Conservation (phyloP, 2,329 filamentous ascomycete genomes). For the Alternaria hordeiaustralica region DNA sequence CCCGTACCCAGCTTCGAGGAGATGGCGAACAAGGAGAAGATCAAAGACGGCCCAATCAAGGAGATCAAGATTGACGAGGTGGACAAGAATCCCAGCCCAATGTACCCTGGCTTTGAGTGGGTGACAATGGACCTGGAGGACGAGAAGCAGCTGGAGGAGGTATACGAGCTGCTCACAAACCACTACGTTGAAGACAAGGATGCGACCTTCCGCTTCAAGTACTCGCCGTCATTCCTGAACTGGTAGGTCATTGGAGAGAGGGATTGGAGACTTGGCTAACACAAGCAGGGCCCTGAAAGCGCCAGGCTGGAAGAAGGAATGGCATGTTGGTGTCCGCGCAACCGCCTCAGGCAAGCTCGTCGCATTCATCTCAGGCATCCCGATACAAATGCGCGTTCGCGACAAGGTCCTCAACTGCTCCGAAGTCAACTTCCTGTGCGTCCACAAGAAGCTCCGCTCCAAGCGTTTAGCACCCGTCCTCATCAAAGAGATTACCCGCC, state of each 20-base stretch:
- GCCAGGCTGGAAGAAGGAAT: conserved; percentile 90
- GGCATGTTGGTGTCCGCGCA: conserved; percentile 93
- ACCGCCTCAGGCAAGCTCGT: conserved; percentile 84
- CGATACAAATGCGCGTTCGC: conserved; percentile 81
- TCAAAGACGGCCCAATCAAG: conserved; percentile 82
- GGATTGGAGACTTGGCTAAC: conserved; percentile 10
- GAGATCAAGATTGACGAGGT: conserved; percentile 79
- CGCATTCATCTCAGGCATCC: conserved; percentile 94
- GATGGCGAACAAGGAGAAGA: conserved; percentile 50
- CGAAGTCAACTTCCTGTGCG: conserved; percentile 97
- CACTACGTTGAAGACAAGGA: conserved; percentile 98
- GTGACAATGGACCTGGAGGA: conserved; percentile 84
- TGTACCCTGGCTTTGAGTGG: conserved; percentile 89
- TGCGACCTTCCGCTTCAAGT: conserved; percentile 97
- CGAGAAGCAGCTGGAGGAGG: conserved; percentile 79
- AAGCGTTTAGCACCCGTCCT: conserved; percentile 92
- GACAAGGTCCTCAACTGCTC: conserved; percentile 76
- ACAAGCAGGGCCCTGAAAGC: conserved; percentile 81
- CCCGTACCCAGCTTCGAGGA: conserved; percentile 83
- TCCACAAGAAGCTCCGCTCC: conserved; percentile 95
- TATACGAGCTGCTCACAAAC: conserved; percentile 87
- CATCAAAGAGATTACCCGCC: conserved; percentile 96
- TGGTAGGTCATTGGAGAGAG: conserved; percentile 64
- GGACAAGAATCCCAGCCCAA: conserved; percentile 73
- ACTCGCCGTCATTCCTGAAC: conserved; percentile 84